Evolutionary conservation across 73 alveolate genomes (phyloP).

Genomic region (Paramecium pentaurelia): DNA sequence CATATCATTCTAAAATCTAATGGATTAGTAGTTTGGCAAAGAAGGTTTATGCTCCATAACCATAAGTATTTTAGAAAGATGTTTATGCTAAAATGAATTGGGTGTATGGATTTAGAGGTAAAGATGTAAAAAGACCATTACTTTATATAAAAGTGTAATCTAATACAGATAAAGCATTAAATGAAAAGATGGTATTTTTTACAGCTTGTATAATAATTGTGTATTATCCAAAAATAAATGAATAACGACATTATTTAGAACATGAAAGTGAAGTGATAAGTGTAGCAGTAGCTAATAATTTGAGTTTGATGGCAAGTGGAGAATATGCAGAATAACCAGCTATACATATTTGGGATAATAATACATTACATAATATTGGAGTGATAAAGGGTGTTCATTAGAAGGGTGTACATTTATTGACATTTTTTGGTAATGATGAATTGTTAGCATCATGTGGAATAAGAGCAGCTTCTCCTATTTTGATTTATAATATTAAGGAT

Average conservation of each 20-base stretch:
- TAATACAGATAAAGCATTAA: constrained; percentile 55
- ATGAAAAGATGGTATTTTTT: constrained; percentile 82
- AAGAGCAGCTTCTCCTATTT: constrained; percentile 57
- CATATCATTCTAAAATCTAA: constrained; percentile 54
- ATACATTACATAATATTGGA: constrained; percentile 81
- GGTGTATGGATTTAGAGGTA: constrained; percentile 96
- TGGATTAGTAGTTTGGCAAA: constrained; percentile 66
- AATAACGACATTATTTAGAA: constrained; percentile 84
- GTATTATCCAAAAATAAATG: constrained; percentile 78
- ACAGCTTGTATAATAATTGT: constrained; percentile 87
- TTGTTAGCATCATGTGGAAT: constrained; percentile 61
- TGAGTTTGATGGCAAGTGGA: constrained; percentile 72
- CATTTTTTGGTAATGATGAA: constrained; percentile 56
- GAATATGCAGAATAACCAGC: constrained; percentile 88
- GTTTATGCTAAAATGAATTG: constrained; percentile 78
- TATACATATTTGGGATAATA: constrained; percentile 91
- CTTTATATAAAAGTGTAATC: constrained; percentile 44
- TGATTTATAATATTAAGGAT: constrained; percentile 52
- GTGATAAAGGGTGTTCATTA: constrained; percentile 90
- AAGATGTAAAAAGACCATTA: constrained; percentile 85
- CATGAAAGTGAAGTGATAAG: constrained; percentile 90
- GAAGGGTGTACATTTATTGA: constrained; percentile 60
- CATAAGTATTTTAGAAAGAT: constrained; percentile 57
- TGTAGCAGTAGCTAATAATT: constrained; percentile 80
- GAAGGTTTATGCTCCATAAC: constrained; percentile 61